Evolutionary conservation across 805 yeast species (phyloP).

Genomic region (Phaffomyces opuntiae): DNA sequence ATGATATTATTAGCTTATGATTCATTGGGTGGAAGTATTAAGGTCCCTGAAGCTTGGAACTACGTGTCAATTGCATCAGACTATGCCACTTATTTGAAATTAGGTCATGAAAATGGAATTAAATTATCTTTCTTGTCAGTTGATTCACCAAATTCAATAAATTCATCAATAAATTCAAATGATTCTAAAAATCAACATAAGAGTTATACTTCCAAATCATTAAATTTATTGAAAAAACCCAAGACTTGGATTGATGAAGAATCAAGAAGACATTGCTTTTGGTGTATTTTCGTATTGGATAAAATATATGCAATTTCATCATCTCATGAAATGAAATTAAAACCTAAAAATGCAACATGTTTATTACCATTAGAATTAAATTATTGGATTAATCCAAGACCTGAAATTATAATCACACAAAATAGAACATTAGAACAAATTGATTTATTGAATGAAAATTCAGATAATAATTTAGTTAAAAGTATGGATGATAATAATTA

Average conservation of each 20-base stretch:
- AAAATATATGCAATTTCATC: slow-evolving; percentile 20
- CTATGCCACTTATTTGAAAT: slow-evolving; percentile 19
- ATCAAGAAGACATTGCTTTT: slow-evolving; percentile 21
- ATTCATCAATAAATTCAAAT: slow-evolving; percentile 9
- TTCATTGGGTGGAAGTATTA: slow-evolving; percentile 16
- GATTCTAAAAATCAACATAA: slow-evolving; percentile 14
- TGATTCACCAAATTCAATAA: slow-evolving; percentile 15
- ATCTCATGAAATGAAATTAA: slow-evolving; percentile 20
- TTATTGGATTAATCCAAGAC: slow-evolving; percentile 11
- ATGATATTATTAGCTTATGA: slow-evolving; percentile 19
- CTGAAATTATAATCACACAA: not conserved
- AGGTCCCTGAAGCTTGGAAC: slow-evolving; percentile 23
- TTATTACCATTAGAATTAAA: slow-evolving; percentile 14
- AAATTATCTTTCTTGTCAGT: slow-evolving; percentile 7
- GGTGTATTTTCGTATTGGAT: slow-evolving; percentile 21
- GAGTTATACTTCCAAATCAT: slow-evolving; percentile 13
- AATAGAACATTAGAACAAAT: slow-evolving; percentile 3
- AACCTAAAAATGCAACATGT: slow-evolving; percentile 11
- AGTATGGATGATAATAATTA: slow-evolving; percentile 7
- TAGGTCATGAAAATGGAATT: slow-evolving; percentile 12
- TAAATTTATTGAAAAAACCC: slow-evolving; percentile 14
- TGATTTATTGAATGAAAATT: slow-evolving; percentile 4
- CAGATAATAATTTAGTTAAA: not conserved
- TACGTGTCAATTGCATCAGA: slow-evolving; percentile 22
- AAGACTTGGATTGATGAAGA: slow-evolving; percentile 22